Base-by-base conservation (phyloP, 352 stramenopile species). In the Phytophthora brassicae region DNA sequence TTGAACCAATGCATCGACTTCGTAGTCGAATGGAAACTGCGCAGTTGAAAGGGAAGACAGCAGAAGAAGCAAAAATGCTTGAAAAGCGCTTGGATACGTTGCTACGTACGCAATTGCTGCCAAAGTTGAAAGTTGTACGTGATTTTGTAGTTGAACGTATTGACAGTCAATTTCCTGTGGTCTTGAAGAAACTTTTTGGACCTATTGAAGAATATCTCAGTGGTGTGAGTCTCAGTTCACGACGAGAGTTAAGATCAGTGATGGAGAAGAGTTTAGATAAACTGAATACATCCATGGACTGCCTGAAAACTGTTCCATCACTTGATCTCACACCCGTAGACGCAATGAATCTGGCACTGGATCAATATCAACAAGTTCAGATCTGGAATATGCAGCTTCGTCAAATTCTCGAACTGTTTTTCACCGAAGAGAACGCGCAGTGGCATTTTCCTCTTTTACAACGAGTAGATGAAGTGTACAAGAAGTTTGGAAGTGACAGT, bases 21-120 rank as follows among this genome's bases (percentile, higher is more conserved):
- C 58, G 74, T 36, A 79, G 72, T n/a, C 72, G 74, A 0, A 70
- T 79, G 53, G 22, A 66, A 4, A 66, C 76, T 0, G 81, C 84
- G 1, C 75, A 83, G n/a, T 58, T 51, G 0, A 68, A 48, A 4
- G 77, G 75, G 0, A 75, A 66, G 17, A 92, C 79, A n/a, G 81
- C 84, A 5, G 84, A 92, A 31, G 84, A 92, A 64, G 84, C 81
- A 0, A 90, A 92, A 56, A 68, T 88, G 24, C 67, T 89, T 3
- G 84, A 90, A 50, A 68, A 81, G 38, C 77, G 84, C 23, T 69
- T 90, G 19, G 33, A 70, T 6, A 68, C 60, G 16, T 45, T 76
- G 20, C 43, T 70, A 11, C 47, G 14, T 19, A 59, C 42, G 6
- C 59, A 70, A 20, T 52, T 76, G 31, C 6, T 69, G n/a, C 48